Evolutionary conservation across 768 basidiomycete species (phyloP), one percentile per base, ranked within the genome.

Genomic region (Leccinum uliginosum): DNA sequence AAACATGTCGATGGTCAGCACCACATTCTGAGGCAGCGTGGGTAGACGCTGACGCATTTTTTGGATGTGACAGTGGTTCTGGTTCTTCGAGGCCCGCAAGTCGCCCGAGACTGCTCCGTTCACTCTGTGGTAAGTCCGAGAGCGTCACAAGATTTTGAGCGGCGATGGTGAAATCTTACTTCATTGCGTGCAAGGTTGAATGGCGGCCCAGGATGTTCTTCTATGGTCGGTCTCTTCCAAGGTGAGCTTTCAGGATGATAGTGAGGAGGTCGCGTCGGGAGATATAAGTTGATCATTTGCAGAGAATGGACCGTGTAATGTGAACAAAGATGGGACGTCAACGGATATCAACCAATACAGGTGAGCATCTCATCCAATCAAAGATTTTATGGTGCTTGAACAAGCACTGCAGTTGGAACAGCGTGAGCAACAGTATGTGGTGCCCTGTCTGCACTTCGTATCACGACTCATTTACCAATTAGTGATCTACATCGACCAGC

Each of bases 401-500:
- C 8, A 24, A 2, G n/a, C 43, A 30, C 44, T 35, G 11, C 43
- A 84, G 85, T 55, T 88, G 87, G 87, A 87, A n/a, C n/a, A n/a
- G n/a, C n/a, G n/a, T n/a, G n/a, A n/a, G n/a, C n/a, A n/a, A n/a
- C n/a, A n/a, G n/a, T 86, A 49, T 35, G 83, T 64, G 23, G 29
- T 9, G 14, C 26, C 23, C 17, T n/a, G 24, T 23, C 14, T 29
- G 40, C 17, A 17, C 35, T 34, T 40, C 17, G 24, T 23, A 6
- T 17, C n/a, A 23, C 21, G 19, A 43, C 48, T 49, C 49, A 49
- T 19, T 6, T 14, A 27, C 8, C 27, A 27, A 6, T 1, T 53
- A 87, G 85, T 87, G 70, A 82, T 87, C 32, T 87, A 86, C 64
- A 83, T 87, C 30, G 85, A 86, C 65, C 84, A 86, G 64, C 85